Evolutionary conservation across 306 rosid species (phyloP), one percentile per base, ranked within the genome.

Genomic region (Phaseolus lunatus): DNA sequence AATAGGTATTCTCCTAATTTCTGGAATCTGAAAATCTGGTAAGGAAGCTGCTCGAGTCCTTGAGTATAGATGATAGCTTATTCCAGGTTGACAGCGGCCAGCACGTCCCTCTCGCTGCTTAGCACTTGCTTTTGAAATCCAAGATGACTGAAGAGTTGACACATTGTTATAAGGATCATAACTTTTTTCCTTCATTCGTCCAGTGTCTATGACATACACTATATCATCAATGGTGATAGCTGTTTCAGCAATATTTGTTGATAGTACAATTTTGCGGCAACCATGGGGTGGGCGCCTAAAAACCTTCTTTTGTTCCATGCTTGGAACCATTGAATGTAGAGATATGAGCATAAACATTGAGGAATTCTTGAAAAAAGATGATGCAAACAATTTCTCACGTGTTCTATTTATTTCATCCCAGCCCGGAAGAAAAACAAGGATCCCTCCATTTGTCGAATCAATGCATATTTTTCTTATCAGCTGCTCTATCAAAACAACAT

Each of bases 61-160:
- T 27, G 97, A 90, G 78, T 81, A 95, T 69, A 95, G 87, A 89
- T 95, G 96, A 86, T 95, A 95, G 82, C 99, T 91, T 56, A 92
- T 85, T 59, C 99, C 99, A 67, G 98, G 94, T 85, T 91, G 97
- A 87, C 99, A 95, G 52, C 99, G 97, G 76, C 99, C 99, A 6
- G 98, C 97, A 75, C 97, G 98, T 26, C 99, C 99, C 88, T 89
- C 87, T 69, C 98, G 88, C 84, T 95, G 99, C 90, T 79, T 95
- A 57, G 98, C 97, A 92, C 90, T 91, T 20, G 99, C 97, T 81
- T 91, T 95, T 27, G 99, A 95, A 78, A 95, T 87, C 99, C 98
- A 95, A 80, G 98, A 95, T 57, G 97, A 92, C 66, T 95, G 91
- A 82, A 95, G 96, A 72, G 93, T 95, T 31, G 96, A 88, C 57